Evolutionary conservation across 106 monocot species (phyloP).

Genomic region (Alisma plantagoaquatica): DNA sequence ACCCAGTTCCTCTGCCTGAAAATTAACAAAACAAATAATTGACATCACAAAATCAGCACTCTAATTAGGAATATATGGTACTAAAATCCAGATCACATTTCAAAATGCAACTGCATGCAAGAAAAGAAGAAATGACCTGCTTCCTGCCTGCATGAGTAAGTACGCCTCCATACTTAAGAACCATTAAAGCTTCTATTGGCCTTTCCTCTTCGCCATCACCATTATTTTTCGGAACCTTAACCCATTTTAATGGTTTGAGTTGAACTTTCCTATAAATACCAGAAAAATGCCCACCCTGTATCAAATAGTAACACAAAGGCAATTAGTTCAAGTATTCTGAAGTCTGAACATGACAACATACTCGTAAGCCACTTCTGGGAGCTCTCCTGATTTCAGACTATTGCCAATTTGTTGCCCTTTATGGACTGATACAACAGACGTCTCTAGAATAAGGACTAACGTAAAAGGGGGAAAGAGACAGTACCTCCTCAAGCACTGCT

Average conservation of each 20-base stretch:
- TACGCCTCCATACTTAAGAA: conserved; percentile 99
- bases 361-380: too few relatives aligned
- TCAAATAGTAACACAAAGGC: conserved; percentile 1
- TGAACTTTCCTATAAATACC: conserved; percentile 99
- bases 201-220: conserved; percentile 83
- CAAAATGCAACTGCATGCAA: too few relatives aligned
- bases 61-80: background rate
- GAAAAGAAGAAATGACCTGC: conserved; percentile 39
- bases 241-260: conserved; percentile 85
- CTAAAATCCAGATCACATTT: too few relatives aligned
- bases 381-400: too few relatives aligned
- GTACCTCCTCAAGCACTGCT: conserved; percentile 90
- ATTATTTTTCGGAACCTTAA: conserved; percentile 58
- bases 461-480: conserved; percentile 1
- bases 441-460: too few relatives aligned
- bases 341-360: too few relatives aligned
- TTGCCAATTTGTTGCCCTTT: too few relatives aligned
- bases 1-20: conserved; percentile 93
- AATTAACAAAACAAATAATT: conserved; percentile 10
- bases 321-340: too few relatives aligned
- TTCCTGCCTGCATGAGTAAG: conserved; percentile 99
- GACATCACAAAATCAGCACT: background rate
- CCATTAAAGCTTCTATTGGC: conserved; percentile 92
- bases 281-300: conserved; percentile 93
- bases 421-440: too few relatives aligned